Base-by-base conservation (phyloP, 495 filamentous ascomycete genomes). In the Tuber borchii region DNA sequence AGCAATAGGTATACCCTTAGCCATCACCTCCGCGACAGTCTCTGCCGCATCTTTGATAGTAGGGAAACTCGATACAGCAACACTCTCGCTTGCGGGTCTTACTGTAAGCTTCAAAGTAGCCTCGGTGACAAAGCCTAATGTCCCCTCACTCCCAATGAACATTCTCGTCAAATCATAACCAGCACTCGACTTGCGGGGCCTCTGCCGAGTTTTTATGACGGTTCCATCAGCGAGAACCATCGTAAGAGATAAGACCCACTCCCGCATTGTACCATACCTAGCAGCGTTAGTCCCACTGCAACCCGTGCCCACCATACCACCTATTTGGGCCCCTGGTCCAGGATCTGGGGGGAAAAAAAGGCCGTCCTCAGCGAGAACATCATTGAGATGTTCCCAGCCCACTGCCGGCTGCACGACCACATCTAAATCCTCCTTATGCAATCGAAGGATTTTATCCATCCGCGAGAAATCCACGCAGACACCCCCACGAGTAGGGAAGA, bases 271-370 rank as follows among this genome's bases (percentile, higher is more conserved):
- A 1, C 95, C 95, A 83, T 97, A 98, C 39, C 93, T 88, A 81
- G 96, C 94, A 22, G 95, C 91, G 83, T 98, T 97, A 44, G 95
- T 98, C 46, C 95, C 95, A 76, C 89, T 92, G 87, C 95, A 97
- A 44, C 94, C 94, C 0, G 95, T 97, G 0, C 93, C 94, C 19
- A 97, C 90, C 95, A 98, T 98, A 61, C 95, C 95, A 51, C 95
- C 95, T 77, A 98, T 97, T 90, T 92, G 92, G 70, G 91, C 91
- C 26, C 91, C 91, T 39, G 91, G 91, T 40, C 92, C 92, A 16
- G 92, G 92, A 82, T 95, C 92, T 0, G 93, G 92, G 19, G 92
- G 92, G 83, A 95, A 94, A 87, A 95, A 94, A 2, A 95, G 86
- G 69, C 88, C 89, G 17, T 91, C 84, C 73, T 90, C 84, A 39